phyloP scores from a whole-genome alignment of 192 early-diverging fungal genomes.

The Dissophora ornata region DNA sequence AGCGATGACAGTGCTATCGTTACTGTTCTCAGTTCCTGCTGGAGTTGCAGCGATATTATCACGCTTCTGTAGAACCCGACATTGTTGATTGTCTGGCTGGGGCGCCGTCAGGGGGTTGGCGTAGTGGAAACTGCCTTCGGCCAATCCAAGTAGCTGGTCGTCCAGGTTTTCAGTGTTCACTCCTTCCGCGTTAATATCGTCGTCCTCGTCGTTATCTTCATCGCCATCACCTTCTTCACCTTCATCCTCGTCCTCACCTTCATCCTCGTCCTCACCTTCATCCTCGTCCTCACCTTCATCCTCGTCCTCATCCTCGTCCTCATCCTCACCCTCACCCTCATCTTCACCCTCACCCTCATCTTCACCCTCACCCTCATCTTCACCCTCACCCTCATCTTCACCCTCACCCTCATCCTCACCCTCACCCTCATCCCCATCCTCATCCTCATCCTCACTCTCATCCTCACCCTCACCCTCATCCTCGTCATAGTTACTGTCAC shows the following conservation, averaged over 20 bases:
- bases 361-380: no score
- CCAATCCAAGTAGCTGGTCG: slow-evolving; percentile 1
- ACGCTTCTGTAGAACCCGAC: slow-evolving; percentile 7
- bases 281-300: background rate
- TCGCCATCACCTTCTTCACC: slow-evolving; percentile 3
- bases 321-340: no score
- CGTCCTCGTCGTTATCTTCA: background rate
- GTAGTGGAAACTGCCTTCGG: no score
- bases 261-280: background rate
- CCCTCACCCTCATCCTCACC: no score
- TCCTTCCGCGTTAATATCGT: background rate
- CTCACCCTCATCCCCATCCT: no score
- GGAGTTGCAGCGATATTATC: background rate
- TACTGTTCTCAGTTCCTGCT: no score
- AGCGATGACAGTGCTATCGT: no score
- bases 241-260: slow-evolving; percentile 1
- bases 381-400: no score
- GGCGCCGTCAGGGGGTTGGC: background rate
- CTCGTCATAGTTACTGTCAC: background rate
- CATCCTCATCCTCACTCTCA: no score
- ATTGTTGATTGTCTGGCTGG: no score
- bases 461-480: background rate
- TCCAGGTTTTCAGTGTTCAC: background rate
- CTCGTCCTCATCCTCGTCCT: no score
- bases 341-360: no score